Evolutionary conservation across 2,329 filamentous ascomycete genomes (phyloP).

Genomic region (Chaetothyriales sp.): DNA sequence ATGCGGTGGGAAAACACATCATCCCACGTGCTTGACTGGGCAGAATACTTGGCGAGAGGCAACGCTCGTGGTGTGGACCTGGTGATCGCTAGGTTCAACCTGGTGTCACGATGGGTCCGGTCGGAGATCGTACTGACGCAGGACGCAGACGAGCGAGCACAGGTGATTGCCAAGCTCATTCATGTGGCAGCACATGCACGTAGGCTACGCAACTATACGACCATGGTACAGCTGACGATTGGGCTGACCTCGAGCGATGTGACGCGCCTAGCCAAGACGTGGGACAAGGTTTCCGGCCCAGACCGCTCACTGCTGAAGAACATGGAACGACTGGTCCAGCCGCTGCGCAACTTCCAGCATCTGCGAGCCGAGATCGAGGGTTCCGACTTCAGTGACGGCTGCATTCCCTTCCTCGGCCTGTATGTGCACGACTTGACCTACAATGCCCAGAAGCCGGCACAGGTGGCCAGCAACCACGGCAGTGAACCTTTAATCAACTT

Average conservation of each 20-base stretch:
- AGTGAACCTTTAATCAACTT: slow-evolving; percentile 49
- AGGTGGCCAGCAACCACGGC: slow-evolving; percentile 33
- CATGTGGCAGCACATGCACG: slow-evolving; percentile 46
- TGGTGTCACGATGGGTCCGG: slow-evolving; percentile 51
- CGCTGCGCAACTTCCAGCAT: slow-evolving; percentile 48
- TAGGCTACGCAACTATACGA: slow-evolving; percentile 48
- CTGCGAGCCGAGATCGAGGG: slow-evolving; percentile 50
- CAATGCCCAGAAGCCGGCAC: slow-evolving; percentile 50
- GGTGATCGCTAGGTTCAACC: slow-evolving; percentile 50
- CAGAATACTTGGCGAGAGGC: slow-evolving; percentile 42
- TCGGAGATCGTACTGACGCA: slow-evolving; percentile 48
- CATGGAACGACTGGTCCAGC: slow-evolving; percentile 46
- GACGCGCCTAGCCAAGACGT: slow-evolving; percentile 42
- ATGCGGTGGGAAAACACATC: slow-evolving; percentile 46
- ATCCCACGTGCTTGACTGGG: slow-evolving; percentile 42
- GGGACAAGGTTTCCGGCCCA: slow-evolving; percentile 39
- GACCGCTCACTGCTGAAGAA: slow-evolving; percentile 42
- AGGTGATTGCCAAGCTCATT: slow-evolving; percentile 47
- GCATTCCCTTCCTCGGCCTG: slow-evolving; percentile 50
- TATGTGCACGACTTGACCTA: slow-evolving; percentile 54
- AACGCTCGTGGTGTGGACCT: slow-evolving; percentile 44
- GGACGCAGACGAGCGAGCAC: slow-evolving; percentile 42
- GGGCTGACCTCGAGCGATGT: slow-evolving; percentile 46
- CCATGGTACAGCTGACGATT: slow-evolving; percentile 50
- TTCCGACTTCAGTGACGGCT: slow-evolving; percentile 42